Evolutionary conservation across 495 filamentous ascomycete species (phyloP), one percentile per base, ranked within the genome.

Genomic region (Penicillium robsamsonii): DNA sequence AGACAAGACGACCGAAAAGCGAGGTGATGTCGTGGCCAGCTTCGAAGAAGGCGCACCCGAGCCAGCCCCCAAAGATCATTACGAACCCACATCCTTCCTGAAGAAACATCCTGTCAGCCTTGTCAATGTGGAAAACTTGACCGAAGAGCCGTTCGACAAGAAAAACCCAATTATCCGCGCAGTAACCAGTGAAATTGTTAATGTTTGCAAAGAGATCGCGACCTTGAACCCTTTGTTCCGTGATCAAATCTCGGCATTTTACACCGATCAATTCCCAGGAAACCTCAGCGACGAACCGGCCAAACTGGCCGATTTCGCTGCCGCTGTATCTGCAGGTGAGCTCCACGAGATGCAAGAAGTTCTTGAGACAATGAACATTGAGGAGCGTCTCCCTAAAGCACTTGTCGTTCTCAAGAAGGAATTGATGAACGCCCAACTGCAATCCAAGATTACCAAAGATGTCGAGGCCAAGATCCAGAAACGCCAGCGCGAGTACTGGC

Each of bases 381-480:
- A 96, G 65, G 87, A 95, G 54, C 83, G 95, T 65, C 79, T 97
- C 69, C 86, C 87, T 62, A 97, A 96, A 70, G 90, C 92, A 2
- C 75, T 99, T 12, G 80, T 91, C 30, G 91, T 97, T 5, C 75
- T 99, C 49, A 99, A 97, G 76, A 97, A 97, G 65, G 95, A 99
- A 71, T 81, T 96, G 41, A 95, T 96, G 86, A 99, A 97, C 56
- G 94, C 94, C 4, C 90, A 99, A 67, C 81, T 99, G 5, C 92
- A 96, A 64, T 91, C 88, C 29, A 97, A 97, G 79, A 99, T 99
- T 44, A 91, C 90, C 42, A 97, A 96, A 74, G 94, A 99, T 67
- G 94, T 99, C 22, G 95, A 99, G 70, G 88, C 81, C 58, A 96
- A 96, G 75, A 99, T 99, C 55, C 92, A 95, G 63, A 97, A 97